These are phyloP conservation scores for Toxoplasma gondii DNA, from an alignment of 169 alveolate species.

Conservation along the genomic window DNA sequence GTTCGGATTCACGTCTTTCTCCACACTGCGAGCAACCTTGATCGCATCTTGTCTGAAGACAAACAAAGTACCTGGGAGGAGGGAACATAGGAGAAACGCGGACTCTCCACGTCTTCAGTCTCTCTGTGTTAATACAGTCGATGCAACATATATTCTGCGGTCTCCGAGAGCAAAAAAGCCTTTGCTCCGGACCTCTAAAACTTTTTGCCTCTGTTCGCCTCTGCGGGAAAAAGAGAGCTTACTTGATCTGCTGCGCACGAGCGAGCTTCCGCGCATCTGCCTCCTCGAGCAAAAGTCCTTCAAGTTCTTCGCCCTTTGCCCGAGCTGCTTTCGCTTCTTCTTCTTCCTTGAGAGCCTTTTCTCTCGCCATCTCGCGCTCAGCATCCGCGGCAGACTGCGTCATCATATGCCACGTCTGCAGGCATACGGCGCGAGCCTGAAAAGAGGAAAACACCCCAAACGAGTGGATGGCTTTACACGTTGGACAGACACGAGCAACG, in stretches of 20 bases:
- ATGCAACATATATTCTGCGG: too few relatives aligned
- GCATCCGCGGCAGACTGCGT: conserved; percentile 44
- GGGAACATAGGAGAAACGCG: neutral
- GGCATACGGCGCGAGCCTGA: conserved; percentile 61
- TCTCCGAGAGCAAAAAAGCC: too few relatives aligned
- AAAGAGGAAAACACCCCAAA: neutral
- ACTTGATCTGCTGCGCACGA: conserved; percentile 8
- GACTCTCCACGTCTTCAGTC: neutral
- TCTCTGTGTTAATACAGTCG: too few relatives aligned
- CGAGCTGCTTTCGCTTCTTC: neutral
- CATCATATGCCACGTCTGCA: conserved; percentile 46
- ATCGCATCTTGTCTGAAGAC: conserved; percentile 41
- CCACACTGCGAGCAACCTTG: conserved; percentile 50
- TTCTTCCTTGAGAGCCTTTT: conserved; percentile 48
- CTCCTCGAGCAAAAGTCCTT: conserved; percentile 13
- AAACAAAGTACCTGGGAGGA: neutral
- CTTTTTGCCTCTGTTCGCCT: too few relatives aligned
- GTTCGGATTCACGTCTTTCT: conserved; percentile 55
- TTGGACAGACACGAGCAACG: neutral
- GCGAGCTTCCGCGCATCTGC: conserved; percentile 24
- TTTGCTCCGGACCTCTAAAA: too few relatives aligned
- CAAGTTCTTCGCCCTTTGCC: neutral
- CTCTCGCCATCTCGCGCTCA: conserved; percentile 39
- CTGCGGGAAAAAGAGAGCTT: neutral
- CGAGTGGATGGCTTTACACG: too few relatives aligned